Percentiles rank a stretch among this genome's conserved stretches.
phyloP scores from a whole-genome alignment of 1,139 yeast genomes.

The Scheffersomyces quercinus region DNA sequence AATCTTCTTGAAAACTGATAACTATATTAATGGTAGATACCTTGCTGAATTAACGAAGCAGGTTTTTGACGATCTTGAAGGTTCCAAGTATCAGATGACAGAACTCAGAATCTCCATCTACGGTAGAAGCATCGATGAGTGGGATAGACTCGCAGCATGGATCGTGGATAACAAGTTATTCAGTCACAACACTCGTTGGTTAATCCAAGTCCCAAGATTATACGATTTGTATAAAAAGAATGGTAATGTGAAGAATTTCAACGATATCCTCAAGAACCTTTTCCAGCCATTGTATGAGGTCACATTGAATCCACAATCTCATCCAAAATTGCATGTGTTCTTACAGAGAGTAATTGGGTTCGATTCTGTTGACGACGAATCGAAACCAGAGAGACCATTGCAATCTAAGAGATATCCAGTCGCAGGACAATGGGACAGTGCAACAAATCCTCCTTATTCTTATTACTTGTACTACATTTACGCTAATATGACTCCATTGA shows the following conservation, averaged over 20 bases:
- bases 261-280: constrained; percentile 72
- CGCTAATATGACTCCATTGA: constrained; percentile 82
- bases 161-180: constrained; percentile 87
- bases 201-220: constrained; percentile 90
- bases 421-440: constrained; percentile 76
- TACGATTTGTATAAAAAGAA: constrained; percentile 85
- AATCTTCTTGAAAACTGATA: constrained; percentile 92
- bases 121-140: constrained; percentile 86
- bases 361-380: constrained; percentile 98
- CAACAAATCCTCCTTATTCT: constrained; percentile 93
- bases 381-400: constrained; percentile 80
- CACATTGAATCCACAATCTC: constrained; percentile 74
- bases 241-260: constrained; percentile 69
- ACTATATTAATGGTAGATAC: constrained; percentile 83
- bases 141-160: constrained; percentile 97
- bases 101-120: constrained; percentile 94
- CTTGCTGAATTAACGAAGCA: constrained; percentile 92
- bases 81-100: constrained; percentile 94
- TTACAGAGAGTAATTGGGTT: constrained; percentile 94
- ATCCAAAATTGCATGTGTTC: constrained; percentile 86
- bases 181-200: constrained; percentile 95
- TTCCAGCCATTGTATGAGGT: constrained; percentile 94
- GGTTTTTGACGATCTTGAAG: constrained; percentile 90
- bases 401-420: constrained; percentile 75
- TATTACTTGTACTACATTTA: constrained; percentile 88